phyloP scores from a whole-genome alignment of 805 yeast species.

The Lipomyces spencermartinsiae region DNA sequence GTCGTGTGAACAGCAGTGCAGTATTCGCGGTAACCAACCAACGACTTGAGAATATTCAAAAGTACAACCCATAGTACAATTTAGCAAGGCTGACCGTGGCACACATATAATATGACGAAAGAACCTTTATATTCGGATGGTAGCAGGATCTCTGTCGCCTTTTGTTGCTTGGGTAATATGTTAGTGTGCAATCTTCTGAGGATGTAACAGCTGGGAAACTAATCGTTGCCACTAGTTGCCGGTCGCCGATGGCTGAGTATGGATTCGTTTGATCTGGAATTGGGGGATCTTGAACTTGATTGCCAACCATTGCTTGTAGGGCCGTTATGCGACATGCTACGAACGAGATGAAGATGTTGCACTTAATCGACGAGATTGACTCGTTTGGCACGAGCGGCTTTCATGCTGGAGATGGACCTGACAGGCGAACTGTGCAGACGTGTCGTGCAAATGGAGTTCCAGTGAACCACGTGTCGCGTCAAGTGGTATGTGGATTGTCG shows the following conservation, averaged over 20 bases:
- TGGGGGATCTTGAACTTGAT: neutral
- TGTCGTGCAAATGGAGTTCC: constrained; percentile 77
- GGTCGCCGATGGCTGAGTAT: constrained; percentile 95
- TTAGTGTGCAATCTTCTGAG: constrained; percentile 46
- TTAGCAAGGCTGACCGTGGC: neutral
- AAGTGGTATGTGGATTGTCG: constrained; percentile 55
- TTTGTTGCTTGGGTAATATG: constrained; percentile 91
- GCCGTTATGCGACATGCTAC: constrained; percentile 26
- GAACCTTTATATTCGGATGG: neutral
- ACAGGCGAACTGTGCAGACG: constrained; percentile 69
- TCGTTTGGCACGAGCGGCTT: constrained; percentile 90
- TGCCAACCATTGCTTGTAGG: constrained; percentile 11
- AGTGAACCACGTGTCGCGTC: constrained; percentile 76
- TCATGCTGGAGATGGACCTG: constrained; percentile 85
- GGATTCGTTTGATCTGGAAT: constrained; percentile 21
- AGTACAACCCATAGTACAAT: neutral
- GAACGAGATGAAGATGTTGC: constrained; percentile 19
- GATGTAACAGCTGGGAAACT: neutral
- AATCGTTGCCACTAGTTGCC: constrained; percentile 18
- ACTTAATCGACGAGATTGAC: constrained; percentile 54
- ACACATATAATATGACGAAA: neutral
- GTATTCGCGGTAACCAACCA: neutral
- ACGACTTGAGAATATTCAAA: neutral
- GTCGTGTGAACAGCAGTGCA: too few relatives aligned
- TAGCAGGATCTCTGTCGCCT: constrained; percentile 71